These are phyloP conservation scores for Aspergillus sclerotioniger DNA, from an alignment of 495 filamentous ascomycete species.

Conservation along the genomic window DNA sequence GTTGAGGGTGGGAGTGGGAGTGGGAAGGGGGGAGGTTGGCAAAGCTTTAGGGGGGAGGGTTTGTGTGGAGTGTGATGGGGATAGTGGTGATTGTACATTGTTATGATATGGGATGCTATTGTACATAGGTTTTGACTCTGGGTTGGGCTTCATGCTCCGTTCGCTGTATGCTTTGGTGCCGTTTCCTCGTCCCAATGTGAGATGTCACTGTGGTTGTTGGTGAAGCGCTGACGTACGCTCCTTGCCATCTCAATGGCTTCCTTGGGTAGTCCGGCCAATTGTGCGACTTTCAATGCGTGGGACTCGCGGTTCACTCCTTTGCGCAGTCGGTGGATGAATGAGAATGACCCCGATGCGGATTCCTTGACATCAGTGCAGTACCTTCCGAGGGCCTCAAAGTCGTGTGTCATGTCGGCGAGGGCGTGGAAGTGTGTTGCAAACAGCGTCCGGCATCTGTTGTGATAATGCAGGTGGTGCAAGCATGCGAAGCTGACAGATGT, in stretches of 20 bases:
- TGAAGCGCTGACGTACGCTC: conserved; percentile 22
- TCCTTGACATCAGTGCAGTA: conserved; percentile 93
- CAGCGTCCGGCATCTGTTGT: conserved; percentile 73
- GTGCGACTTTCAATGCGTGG: conserved; percentile 90
- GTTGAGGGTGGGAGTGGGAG: conserved; percentile 36
- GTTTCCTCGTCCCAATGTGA: background rate
- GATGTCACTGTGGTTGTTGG: background rate
- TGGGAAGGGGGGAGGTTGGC: conserved; percentile 5
- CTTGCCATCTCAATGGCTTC: conserved; percentile 56
- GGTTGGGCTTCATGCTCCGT: background rate
- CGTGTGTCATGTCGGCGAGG: conserved; percentile 71
- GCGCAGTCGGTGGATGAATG: conserved; percentile 79
- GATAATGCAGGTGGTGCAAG: conserved; percentile 73
- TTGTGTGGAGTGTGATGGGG: background rate
- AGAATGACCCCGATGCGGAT: conserved; percentile 59
- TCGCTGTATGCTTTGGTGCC: background rate
- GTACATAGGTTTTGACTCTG: background rate
- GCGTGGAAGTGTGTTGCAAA: conserved; percentile 96
- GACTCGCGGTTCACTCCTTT: conserved; percentile 81
- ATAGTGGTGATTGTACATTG: background rate
- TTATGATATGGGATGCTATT: background rate
- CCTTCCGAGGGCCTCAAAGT: conserved; percentile 63
- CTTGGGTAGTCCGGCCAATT: conserved; percentile 72
- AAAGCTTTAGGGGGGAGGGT: conserved; percentile 21
- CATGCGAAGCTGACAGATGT: conserved; percentile 85